Conservation (phyloP, 768 basidiomycete species). For the Trametes punicea region DNA sequence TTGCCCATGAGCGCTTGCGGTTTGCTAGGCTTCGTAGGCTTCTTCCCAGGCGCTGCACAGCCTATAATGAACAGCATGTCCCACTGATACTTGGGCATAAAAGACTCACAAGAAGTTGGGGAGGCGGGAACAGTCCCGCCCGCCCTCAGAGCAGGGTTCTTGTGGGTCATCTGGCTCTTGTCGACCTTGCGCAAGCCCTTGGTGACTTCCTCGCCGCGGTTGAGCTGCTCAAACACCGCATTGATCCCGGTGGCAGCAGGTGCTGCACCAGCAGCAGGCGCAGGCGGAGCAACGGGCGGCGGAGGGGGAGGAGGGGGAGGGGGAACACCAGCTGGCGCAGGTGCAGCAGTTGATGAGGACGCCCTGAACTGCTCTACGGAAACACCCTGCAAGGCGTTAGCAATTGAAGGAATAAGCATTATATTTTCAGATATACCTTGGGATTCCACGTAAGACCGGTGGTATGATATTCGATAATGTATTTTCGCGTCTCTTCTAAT, state of each 20-base stretch:
- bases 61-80: neutral
- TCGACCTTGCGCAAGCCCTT: slow-evolving; percentile 91
- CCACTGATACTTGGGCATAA: neutral
- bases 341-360: slow-evolving; percentile 24
- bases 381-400: slow-evolving; percentile 44
- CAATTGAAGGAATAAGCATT: slow-evolving; percentile 8
- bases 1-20: slow-evolving; percentile 81
- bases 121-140: slow-evolving; percentile 46
- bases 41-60: slow-evolving; percentile 39
- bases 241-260: slow-evolving; percentile 52
- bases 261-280: slow-evolving; percentile 31
- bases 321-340: slow-evolving; percentile 34
- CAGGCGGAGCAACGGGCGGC: slow-evolving; percentile 25
- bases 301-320: slow-evolving; percentile 47
- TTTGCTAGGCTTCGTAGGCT: slow-evolving; percentile 79
- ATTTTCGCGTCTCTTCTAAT: slow-evolving; percentile 77
- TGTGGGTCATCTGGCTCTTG: slow-evolving; percentile 97
- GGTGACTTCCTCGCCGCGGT: slow-evolving; percentile 87
- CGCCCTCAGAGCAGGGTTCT: slow-evolving; percentile 84
- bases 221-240: slow-evolving; percentile 88
- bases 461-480: slow-evolving; percentile 80
- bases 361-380: slow-evolving; percentile 52
- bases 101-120: slow-evolving; percentile 19
- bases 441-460: slow-evolving; percentile 89
- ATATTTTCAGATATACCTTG: slow-evolving; percentile 57